These are phyloP conservation scores for Hortiboletus campestris DNA, from an alignment of 768 basidiomycete species.

Conservation along the genomic window DNA sequence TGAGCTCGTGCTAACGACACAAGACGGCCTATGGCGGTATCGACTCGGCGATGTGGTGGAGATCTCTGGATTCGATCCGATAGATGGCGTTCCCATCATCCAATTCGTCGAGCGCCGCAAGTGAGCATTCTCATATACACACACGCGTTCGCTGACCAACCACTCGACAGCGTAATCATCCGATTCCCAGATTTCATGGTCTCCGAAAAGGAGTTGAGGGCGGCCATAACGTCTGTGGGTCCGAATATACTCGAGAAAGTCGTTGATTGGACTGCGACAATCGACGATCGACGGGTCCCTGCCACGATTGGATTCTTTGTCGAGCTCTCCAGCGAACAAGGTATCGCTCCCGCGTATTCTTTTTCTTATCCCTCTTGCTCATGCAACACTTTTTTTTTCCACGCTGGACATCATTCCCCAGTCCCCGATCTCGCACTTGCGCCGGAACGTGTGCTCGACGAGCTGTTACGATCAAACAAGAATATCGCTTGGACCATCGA, in stretches of 20 bases:
- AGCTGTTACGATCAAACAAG: background rate
- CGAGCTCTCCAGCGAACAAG: conserved; percentile 5
- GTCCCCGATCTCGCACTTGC: conserved; percentile 1
- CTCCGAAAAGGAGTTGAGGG: conserved; percentile 10
- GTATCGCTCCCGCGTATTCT: background rate
- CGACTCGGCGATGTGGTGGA: no score
- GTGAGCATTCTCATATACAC: background rate
- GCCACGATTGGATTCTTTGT: conserved; percentile 17
- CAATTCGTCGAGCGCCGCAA: conserved; percentile 15
- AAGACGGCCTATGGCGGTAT: no score
- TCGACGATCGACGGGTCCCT: conserved; percentile 5
- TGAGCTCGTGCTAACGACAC: no score
- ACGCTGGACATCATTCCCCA: background rate
- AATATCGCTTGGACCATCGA: background rate
- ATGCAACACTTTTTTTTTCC: background rate
- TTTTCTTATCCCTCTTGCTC: background rate
- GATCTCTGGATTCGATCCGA: background rate
- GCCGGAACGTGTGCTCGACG: conserved; percentile 7
- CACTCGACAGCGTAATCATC: background rate
- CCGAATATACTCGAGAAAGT: background rate
- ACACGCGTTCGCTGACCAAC: background rate
- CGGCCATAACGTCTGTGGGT: background rate
- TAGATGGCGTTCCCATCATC: conserved; percentile 19
- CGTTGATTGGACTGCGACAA: conserved; percentile 15
- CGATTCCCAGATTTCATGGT: conserved; percentile 14